phyloP scores from a whole-genome alignment of 1,284 basidiomycete species.

The Moniliophthora roreri region DNA sequence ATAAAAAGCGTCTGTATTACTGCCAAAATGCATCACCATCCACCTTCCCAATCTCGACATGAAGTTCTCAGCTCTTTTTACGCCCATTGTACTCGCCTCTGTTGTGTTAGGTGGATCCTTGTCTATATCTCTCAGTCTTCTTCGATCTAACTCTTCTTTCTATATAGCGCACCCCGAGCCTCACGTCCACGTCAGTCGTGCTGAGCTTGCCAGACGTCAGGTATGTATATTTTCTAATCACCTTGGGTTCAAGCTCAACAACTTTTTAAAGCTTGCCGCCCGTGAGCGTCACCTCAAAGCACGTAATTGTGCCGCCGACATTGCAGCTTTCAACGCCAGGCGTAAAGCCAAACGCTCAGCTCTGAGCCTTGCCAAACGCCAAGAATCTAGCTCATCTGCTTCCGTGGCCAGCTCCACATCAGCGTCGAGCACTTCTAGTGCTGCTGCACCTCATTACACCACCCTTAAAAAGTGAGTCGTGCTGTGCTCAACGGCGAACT shows the following conservation, averaged over 20 bases:
- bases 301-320: not conserved
- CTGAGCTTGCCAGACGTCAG: not conserved
- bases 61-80: too few species aligned
- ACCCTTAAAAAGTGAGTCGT: not conserved
- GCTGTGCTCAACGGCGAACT: not conserved
- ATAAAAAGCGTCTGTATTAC: too few species aligned
- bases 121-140: too few species aligned
- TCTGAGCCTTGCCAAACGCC: conserved; percentile 3
- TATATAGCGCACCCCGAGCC: not conserved
- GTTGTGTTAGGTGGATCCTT: too few species aligned
- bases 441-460: not conserved
- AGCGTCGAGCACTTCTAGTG: not conserved
- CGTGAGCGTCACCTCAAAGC: conserved; percentile 2
- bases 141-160: too few species aligned
- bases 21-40: too few species aligned
- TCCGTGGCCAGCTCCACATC: not conserved
- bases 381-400: not conserved
- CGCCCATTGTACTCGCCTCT: too few species aligned
- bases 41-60: too few species aligned
- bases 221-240: not conserved
- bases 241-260: not conserved
- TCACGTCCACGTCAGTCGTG: not conserved
- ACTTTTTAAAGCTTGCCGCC: not conserved
- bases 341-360: conserved; percentile 5
- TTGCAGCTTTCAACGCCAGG: conserved; percentile 3